A percentile compares a stretch with the other conserved stretches of the same genome.
phyloP scores from a whole-genome alignment of 495 filamentous ascomycete genomes.

The Immersiella caudata region DNA sequence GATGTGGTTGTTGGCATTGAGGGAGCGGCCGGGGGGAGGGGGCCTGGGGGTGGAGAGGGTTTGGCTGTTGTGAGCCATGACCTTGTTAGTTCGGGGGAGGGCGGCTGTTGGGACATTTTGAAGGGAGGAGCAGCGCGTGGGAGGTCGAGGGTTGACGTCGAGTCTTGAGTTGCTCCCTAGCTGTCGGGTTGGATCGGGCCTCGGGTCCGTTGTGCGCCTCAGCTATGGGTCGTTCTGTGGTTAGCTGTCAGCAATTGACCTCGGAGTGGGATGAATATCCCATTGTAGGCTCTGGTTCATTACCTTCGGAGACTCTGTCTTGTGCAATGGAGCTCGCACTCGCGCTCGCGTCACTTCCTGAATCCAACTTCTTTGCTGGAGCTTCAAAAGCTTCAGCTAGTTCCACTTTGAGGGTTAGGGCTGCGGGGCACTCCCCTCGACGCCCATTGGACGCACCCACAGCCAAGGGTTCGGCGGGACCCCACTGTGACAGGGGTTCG shows the following conservation, averaged over 20 bases:
- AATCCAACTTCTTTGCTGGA: background rate
- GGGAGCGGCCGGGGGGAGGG: background rate
- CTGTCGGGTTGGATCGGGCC: background rate
- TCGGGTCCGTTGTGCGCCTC: background rate
- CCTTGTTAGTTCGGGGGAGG: background rate
- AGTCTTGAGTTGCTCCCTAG: background rate
- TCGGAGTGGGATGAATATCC: background rate
- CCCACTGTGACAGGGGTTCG: background rate
- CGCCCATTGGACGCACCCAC: background rate
- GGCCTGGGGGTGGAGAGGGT: background rate
- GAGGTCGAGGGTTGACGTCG: background rate
- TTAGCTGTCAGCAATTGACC: background rate
- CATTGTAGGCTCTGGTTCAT: no score
- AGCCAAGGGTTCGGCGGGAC: background rate
- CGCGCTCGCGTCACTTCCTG: background rate
- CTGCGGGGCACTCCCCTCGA: background rate
- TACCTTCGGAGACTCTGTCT: background rate
- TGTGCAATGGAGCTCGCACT: background rate
- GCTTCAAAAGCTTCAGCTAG: slow-evolving; percentile 15
- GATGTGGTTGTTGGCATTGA: background rate
- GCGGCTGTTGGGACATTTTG: slow-evolving; percentile 17
- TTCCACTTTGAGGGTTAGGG: slow-evolving; percentile 17
- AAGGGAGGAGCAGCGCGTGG: background rate
- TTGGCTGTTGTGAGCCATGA: slow-evolving; percentile 1
- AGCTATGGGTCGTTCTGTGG: background rate